Evolutionary conservation across 2,329 filamentous ascomycete genomes (phyloP), one percentile per base, ranked within the genome.

Genomic region (Beauveria bassiana): DNA sequence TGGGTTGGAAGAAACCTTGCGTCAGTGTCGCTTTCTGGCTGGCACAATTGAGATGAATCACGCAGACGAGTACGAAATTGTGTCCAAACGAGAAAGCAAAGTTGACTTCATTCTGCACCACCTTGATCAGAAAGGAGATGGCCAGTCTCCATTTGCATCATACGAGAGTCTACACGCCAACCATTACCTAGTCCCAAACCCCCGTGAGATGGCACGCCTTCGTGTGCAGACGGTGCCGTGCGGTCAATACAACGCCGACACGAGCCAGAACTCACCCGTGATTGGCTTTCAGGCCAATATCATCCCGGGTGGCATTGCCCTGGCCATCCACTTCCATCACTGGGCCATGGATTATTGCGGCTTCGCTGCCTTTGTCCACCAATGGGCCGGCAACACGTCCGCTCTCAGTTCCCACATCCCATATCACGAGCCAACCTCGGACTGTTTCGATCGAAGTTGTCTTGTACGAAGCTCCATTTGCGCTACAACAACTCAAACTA

Each of bases 221-320:
- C 50, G 28, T 14, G 50, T 40, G 18, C 31, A 52, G 22, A 3
- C 31, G 14, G 1, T 22, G 6, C 24, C 31, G 1, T 52, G 10
- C 31, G 31, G 31, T 5, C 50, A 38, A 34, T 16, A 34, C 10
- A 16, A 18, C 18, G n/a, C 50, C 16, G 28, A 26, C 3, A 12
- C 50, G 28, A n/a, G 28, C 16, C 10, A 22, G 14, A 38, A 74
- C 22, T 31, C 28, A 12, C 26, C 47, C 26, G n/a, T 52, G 16
- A 51, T 51, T 22, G 18, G 26, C 7, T 34, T 31, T 51, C 49
- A 51, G 28, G 49, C 49, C 26, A 51, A 51, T 51, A 14, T 20
- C 18, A 34, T 51, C 16, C 26, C 49, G 9, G 49, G 28, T 12
- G 49, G 49, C 26, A 51, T 51, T 7, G n/a, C 14, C n/a, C 50